Conservation (phyloP, 352 stramenopile species). For the Globisporangium abappressorium region DNA sequence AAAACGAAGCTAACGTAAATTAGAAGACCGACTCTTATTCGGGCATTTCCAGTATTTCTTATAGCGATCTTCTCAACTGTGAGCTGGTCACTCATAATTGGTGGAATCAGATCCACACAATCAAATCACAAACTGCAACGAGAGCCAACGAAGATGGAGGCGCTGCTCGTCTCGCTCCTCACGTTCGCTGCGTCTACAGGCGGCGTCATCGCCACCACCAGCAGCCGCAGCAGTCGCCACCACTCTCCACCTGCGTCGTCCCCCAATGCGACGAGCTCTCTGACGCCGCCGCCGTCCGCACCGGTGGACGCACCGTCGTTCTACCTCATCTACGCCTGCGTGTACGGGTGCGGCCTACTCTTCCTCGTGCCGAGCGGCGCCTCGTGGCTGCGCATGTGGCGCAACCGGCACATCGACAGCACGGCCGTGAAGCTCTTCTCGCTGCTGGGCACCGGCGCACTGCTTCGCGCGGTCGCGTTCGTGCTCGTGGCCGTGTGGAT, state of each 20-base stretch:
- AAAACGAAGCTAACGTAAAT: no score
- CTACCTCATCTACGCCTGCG: conserved; percentile 46
- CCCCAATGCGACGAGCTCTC: background rate
- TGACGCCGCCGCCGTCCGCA: background rate
- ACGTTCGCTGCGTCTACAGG: background rate
- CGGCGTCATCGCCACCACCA: background rate
- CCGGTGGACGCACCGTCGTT: conserved; percentile 13
- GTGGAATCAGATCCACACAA: no score
- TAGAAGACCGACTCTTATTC: no score
- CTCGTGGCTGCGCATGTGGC: conserved; percentile 34
- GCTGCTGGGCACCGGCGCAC: conserved; percentile 39
- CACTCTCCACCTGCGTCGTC: background rate
- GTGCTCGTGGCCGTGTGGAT: conserved; percentile 54
- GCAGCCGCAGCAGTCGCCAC: background rate
- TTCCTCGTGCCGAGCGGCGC: conserved; percentile 44
- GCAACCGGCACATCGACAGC: conserved; percentile 37
- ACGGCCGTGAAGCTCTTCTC: conserved; percentile 58
- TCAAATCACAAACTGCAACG: background rate
- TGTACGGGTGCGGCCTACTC: conserved; percentile 48
- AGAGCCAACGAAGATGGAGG: background rate
- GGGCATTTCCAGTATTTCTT: no score
- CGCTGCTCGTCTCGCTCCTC: background rate
- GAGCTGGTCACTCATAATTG: no score
- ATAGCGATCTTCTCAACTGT: no score
- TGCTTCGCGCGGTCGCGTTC: conserved; percentile 47